These are phyloP conservation scores for Ogataea pilisensis DNA, from an alignment of 805 yeast species.

Conservation along the genomic window DNA sequence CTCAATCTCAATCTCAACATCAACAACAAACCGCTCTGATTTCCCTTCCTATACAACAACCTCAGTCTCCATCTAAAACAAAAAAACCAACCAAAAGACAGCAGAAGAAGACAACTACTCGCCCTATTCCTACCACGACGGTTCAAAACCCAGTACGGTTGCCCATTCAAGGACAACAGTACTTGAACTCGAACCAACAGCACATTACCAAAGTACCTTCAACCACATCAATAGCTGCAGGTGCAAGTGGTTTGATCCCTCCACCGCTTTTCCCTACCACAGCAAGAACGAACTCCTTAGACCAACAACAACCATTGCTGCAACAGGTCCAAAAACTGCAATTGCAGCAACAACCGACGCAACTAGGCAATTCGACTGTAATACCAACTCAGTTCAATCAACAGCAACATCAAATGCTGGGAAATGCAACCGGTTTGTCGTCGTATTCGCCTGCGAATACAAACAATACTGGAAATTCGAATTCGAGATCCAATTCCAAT, in stretches of 20 bases:
- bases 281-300: not conserved
- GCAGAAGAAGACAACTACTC: constrained; percentile 7
- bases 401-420: not conserved
- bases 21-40: not conserved
- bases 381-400: not conserved
- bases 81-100: constrained; percentile 5
- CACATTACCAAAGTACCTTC: constrained; percentile 6
- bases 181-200: no score
- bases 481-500: constrained; percentile 14
- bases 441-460: constrained; percentile 18
- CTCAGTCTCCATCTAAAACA: not conserved
- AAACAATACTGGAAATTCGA: constrained; percentile 5
- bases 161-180: no score
- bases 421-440: not conserved
- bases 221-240: constrained; percentile 24
- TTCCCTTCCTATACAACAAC: no score
- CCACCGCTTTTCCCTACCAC: constrained; percentile 25
- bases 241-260: constrained; percentile 23
- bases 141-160: not conserved
- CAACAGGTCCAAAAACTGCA: constrained; percentile 1
- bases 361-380: not conserved
- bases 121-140: not conserved
- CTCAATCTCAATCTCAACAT: not conserved
- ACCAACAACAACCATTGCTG: constrained; percentile 10
- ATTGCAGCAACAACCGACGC: not conserved